Conservation (phyloP, 2,329 filamentous ascomycete species). For the Claviceps digitariae region DNA sequence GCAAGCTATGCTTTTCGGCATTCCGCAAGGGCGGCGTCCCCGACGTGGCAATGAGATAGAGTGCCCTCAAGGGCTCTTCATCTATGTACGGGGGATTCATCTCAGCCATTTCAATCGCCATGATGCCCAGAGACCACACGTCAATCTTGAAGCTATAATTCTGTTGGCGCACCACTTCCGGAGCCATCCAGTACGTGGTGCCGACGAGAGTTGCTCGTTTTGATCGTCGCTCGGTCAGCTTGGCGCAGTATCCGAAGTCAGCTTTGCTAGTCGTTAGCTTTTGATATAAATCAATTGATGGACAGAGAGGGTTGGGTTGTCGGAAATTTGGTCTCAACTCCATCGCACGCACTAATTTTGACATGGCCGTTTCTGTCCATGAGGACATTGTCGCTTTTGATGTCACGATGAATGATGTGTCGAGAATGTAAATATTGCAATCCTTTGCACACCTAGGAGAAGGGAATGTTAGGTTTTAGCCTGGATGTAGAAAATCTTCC, state of each 20-base stretch:
- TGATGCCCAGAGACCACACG: not conserved
- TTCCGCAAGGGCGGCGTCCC: not conserved
- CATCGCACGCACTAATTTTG: not conserved
- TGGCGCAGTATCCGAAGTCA: not conserved
- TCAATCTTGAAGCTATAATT: not conserved
- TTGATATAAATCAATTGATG: too few species aligned
- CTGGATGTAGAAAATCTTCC: not conserved
- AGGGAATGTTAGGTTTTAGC: too few species aligned
- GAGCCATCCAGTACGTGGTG: not conserved
- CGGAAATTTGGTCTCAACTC: not conserved
- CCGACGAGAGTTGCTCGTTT: not conserved
- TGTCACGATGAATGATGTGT: constrained; percentile 95
- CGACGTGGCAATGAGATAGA: not conserved
- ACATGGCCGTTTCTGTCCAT: constrained; percentile 43
- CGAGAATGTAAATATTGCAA: constrained; percentile 85
- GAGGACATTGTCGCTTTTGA: constrained; percentile 95
- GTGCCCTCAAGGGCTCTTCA: not conserved
- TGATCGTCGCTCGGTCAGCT: not conserved
- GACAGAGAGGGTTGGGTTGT: not conserved
- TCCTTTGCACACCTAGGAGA: constrained; percentile 72
- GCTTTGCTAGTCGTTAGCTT: not conserved
- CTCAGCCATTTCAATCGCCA: not conserved
- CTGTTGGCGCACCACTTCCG: not conserved
- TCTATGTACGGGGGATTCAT: not conserved
- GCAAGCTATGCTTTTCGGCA: not conserved